Conservation (phyloP, 306 rosid species). For the Trifolium dubium region DNA sequence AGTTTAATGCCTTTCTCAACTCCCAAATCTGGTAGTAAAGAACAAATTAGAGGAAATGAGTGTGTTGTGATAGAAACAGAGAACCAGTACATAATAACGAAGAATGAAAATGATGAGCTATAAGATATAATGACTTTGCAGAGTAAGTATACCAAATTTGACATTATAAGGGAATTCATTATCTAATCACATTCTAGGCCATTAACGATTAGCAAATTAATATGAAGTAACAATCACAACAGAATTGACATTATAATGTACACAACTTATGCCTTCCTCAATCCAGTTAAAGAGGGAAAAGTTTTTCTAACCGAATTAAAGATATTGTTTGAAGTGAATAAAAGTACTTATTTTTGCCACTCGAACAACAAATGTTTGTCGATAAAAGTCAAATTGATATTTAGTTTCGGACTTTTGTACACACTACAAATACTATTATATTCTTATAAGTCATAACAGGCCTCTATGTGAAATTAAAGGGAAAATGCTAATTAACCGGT, state of each 20-base stretch:
- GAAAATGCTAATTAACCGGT: slow-evolving; percentile 7
- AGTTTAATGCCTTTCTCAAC: slow-evolving; percentile 79
- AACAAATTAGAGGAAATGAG: slow-evolving; percentile 31
- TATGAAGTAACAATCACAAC: slow-evolving; percentile 6
- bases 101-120: background rate
- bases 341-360: background rate
- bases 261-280: slow-evolving; percentile 6
- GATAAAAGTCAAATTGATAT: background rate
- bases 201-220: background rate
- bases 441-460: background rate
- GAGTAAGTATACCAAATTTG: slow-evolving; percentile 9
- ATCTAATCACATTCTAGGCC: background rate
- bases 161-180: background rate
- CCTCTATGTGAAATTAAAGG: background rate
- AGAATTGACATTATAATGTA: background rate
- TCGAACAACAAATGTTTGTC: background rate
- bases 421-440: background rate
- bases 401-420: background rate
- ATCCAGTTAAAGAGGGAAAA: background rate
- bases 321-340: background rate
- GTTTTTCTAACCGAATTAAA: background rate
- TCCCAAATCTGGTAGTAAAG: slow-evolving; percentile 68
- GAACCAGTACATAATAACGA: background rate
- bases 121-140: slow-evolving; percentile 1
- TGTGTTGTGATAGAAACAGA: slow-evolving; percentile 18